These are phyloP conservation scores for Yamadazyma mexicana DNA, from an alignment of 1,139 yeast genomes.

Conservation along the genomic window DNA sequence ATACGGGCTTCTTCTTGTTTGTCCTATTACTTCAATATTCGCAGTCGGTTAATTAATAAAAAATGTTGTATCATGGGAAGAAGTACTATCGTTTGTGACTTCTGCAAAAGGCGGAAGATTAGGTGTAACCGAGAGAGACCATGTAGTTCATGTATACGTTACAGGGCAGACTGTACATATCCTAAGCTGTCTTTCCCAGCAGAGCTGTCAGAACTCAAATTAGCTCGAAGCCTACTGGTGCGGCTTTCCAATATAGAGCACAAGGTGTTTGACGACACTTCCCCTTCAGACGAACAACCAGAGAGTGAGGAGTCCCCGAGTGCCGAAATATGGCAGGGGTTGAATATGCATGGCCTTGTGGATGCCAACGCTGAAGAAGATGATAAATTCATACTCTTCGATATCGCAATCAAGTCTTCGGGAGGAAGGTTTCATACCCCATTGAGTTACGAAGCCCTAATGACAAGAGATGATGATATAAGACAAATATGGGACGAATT, in stretches of 20 bases:
- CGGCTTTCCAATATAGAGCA: slow-evolving; percentile 4
- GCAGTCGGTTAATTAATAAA: too few species aligned
- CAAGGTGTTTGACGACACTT: neutral
- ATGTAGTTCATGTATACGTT: slow-evolving; percentile 38
- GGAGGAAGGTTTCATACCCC: slow-evolving; percentile 1
- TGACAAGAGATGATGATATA: slow-evolving; percentile 1
- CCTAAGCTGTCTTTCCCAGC: slow-evolving; percentile 4
- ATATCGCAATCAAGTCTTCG: neutral
- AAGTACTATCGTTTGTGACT: slow-evolving; percentile 28
- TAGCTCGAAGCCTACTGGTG: slow-evolving; percentile 4
- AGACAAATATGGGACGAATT: neutral
- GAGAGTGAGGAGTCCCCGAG: neutral
- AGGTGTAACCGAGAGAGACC: slow-evolving; percentile 41
- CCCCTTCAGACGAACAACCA: neutral
- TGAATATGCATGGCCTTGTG: neutral
- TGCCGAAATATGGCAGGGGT: neutral
- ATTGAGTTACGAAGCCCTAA: slow-evolving; percentile 4
- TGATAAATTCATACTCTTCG: neutral
- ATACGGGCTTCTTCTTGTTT: too few species aligned
- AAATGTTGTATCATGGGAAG: too few species aligned
- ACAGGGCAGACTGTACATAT: slow-evolving; percentile 14
- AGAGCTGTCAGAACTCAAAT: slow-evolving; percentile 5
- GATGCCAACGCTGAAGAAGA: neutral
- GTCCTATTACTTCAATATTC: too few species aligned
- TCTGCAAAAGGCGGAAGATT: slow-evolving; percentile 40